Percentiles rank a stretch among this genome's conserved stretches.
Conservation (phyloP, 805 yeast species). For the Kluyveromyces starmeri region DNA sequence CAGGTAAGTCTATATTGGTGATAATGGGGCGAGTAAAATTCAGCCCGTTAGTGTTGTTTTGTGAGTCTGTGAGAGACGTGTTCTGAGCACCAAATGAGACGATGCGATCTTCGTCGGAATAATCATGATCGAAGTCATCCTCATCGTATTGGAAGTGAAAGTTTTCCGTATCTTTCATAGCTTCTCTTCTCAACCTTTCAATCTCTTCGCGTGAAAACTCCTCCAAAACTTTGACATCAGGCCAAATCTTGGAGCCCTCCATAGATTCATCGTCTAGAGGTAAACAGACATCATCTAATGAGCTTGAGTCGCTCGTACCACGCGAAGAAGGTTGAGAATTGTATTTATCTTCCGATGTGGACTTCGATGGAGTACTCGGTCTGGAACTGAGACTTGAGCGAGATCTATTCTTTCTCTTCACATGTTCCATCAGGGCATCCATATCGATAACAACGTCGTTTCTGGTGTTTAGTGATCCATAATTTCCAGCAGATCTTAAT, state of each 20-base stretch:
- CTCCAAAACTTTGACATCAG: conserved; percentile 65
- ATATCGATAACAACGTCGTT: conserved; percentile 29
- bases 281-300: conserved; percentile 87
- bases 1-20: conserved; percentile 36
- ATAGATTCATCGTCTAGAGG: conserved; percentile 51
- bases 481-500: not conserved
- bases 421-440: conserved; percentile 27
- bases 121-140: conserved; percentile 18
- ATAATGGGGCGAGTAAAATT: conserved; percentile 35
- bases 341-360: conserved; percentile 24
- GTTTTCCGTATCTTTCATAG: conserved; percentile 31
- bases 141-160: conserved; percentile 32
- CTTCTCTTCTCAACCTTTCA: conserved; percentile 37
- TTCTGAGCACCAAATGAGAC: conserved; percentile 21
- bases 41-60: conserved; percentile 21
- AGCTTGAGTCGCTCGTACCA: conserved; percentile 46
- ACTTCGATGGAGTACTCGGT: not conserved
- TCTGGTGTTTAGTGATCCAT: conserved; percentile 2
- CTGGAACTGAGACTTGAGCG: conserved; percentile 2
- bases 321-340: conserved; percentile 37
- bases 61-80: conserved; percentile 13
- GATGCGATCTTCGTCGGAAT: conserved; percentile 22
- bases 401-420: conserved; percentile 9
- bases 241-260: conserved; percentile 49
- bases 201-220: conserved; percentile 70